These are phyloP conservation scores for Candida neerlandica DNA, from an alignment of 1,139 yeast genomes.

Conservation along the genomic window DNA sequence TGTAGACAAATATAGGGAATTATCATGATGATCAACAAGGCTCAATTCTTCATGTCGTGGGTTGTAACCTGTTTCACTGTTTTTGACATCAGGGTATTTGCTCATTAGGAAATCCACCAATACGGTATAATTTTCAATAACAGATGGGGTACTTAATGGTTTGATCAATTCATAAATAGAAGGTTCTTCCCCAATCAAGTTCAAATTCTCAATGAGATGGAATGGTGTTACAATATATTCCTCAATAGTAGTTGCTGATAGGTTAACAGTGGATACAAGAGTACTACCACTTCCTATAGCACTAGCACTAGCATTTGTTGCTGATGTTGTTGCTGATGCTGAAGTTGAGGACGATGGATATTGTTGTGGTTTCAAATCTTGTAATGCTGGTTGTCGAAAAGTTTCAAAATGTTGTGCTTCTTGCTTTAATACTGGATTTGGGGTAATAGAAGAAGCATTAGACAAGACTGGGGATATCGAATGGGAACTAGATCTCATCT, in stretches of 20 bases:
- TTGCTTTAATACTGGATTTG: conserved; percentile 2
- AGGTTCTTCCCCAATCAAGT: conserved; percentile 26
- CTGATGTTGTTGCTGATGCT: no score
- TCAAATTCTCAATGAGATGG: conserved; percentile 25
- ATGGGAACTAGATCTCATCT: background rate
- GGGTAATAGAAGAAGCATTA: conserved; percentile 3
- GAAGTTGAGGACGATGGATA: background rate
- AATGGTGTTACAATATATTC: conserved; percentile 21
- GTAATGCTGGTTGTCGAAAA: background rate
- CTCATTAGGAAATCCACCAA: conserved; percentile 28
- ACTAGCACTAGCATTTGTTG: background rate
- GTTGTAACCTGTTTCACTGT: conserved; percentile 7
- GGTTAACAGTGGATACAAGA: background rate
- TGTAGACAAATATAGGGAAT: conserved; percentile 35
- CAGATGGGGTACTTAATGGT: conserved; percentile 34
- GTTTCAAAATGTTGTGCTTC: background rate
- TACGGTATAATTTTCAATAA: conserved; percentile 26
- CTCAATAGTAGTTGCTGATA: conserved; percentile 8
- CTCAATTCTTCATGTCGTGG: conserved; percentile 24
- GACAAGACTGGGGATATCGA: conserved; percentile 4
- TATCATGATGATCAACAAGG: conserved; percentile 28
- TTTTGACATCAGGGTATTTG: conserved; percentile 21
- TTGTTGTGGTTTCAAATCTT: background rate
- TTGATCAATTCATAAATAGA: conserved; percentile 24
- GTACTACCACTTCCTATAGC: background rate